Conservation (phyloP, 768 basidiomycete genomes). For the Phylloporus sp. region DNA sequence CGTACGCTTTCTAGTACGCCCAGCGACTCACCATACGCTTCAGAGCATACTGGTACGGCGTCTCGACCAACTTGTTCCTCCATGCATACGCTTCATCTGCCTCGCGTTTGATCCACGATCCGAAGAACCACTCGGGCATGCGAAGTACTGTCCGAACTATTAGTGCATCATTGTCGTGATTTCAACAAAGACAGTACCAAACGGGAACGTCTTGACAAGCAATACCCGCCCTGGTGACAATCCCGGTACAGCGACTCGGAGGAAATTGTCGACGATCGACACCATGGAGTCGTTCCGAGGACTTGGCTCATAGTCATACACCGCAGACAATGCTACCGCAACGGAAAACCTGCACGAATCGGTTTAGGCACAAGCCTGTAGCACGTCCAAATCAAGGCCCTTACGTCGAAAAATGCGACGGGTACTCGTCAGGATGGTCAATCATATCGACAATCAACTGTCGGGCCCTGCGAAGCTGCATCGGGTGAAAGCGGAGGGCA, state of each 20-base stretch:
- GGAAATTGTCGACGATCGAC: constrained; percentile 8
- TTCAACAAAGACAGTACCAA: constrained; percentile 6
- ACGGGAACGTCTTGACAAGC: constrained; percentile 14
- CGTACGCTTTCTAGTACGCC: too few relatives aligned
- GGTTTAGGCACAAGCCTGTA: constrained; percentile 29
- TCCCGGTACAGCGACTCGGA: constrained; percentile 1
- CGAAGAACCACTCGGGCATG: constrained; percentile 26
- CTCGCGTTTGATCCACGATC: constrained; percentile 11
- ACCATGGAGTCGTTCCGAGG: constrained; percentile 16
- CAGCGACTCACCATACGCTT: constrained; percentile 6
- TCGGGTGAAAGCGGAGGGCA: constrained; percentile 25
- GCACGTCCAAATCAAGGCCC: neutral
- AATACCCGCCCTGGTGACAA: constrained; percentile 11
- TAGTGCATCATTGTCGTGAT: neutral
- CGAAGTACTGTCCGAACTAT: constrained; percentile 17
- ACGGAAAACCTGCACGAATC: too few relatives aligned
- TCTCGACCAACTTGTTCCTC: constrained; percentile 10
- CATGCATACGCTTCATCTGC: constrained; percentile 7
- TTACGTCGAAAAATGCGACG: too few relatives aligned
- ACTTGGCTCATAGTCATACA: constrained; percentile 20
- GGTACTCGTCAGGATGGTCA: too few relatives aligned
- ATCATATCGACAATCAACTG: too few relatives aligned
- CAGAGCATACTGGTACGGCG: constrained; percentile 13
- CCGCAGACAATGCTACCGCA: constrained; percentile 24
- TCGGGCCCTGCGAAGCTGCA: constrained; percentile 31